Evolutionary conservation across 1,139 yeast species (phyloP).

Genomic region (Suhomyces panamericanus): DNA sequence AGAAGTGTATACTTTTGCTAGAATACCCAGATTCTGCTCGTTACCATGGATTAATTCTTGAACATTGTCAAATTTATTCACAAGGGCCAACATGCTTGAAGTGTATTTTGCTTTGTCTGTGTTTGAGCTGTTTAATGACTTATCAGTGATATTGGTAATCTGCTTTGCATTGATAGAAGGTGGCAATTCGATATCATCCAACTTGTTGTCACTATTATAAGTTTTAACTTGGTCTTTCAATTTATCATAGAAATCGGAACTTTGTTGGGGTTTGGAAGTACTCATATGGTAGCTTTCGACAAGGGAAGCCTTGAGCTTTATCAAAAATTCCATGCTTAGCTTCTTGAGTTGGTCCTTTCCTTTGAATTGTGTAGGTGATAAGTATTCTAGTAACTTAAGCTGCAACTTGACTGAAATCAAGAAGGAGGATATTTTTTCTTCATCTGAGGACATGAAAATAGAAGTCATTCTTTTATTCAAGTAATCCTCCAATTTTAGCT

Average conservation of each 20-base stretch:
- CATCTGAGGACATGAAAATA: slow-evolving; percentile 31
- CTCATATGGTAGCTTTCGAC: slow-evolving; percentile 19
- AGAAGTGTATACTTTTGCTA: slow-evolving; percentile 11
- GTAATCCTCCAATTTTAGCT: slow-evolving; percentile 27
- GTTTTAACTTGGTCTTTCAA: neutral
- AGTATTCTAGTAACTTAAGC: slow-evolving; percentile 20
- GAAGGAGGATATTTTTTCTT: slow-evolving; percentile 33
- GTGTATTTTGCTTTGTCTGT: slow-evolving; percentile 15
- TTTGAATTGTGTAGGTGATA: slow-evolving; percentile 15
- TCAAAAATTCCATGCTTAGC: slow-evolving; percentile 17
- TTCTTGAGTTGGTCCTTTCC: slow-evolving; percentile 10
- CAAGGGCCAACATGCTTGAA: slow-evolving; percentile 21
- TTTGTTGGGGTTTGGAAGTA: slow-evolving; percentile 2
- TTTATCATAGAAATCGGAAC: slow-evolving; percentile 1
- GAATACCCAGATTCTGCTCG: slow-evolving; percentile 1
- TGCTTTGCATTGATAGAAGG: slow-evolving; percentile 38
- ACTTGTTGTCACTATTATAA: slow-evolving; percentile 20
- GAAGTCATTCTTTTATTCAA: slow-evolving; percentile 25
- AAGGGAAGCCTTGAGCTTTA: slow-evolving; percentile 18
- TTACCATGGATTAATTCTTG: neutral
- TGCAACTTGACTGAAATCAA: slow-evolving; percentile 35
- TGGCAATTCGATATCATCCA: slow-evolving; percentile 44
- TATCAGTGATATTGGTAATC: slow-evolving; percentile 19
- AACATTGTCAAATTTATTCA: slow-evolving; percentile 15
- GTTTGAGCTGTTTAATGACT: neutral